phyloP scores from a whole-genome alignment of 2,329 filamentous ascomycete genomes.

The Monosporascus cannonballus region DNA sequence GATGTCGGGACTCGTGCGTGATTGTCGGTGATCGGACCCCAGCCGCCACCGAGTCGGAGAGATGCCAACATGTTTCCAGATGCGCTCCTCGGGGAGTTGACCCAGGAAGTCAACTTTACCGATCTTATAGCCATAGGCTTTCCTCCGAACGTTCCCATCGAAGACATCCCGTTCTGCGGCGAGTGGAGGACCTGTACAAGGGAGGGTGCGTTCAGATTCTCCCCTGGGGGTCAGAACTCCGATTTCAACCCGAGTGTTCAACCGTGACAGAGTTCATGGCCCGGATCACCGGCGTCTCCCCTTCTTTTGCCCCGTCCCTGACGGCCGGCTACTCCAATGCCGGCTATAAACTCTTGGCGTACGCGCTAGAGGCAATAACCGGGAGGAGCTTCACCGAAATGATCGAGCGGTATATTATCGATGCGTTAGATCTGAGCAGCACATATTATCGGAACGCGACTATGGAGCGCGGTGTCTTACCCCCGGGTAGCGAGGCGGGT shows the following conservation, averaged over 20 bases:
- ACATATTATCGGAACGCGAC: constrained; percentile 20
- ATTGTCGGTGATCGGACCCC: constrained; percentile 17
- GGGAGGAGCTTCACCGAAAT: constrained; percentile 14
- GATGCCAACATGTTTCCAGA: background rate
- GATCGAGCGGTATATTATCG: constrained; percentile 16
- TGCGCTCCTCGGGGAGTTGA: background rate
- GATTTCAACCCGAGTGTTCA: background rate
- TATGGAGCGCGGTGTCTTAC: constrained; percentile 15
- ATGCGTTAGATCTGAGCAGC: constrained; percentile 12
- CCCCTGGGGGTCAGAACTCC: background rate
- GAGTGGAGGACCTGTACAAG: constrained; percentile 15
- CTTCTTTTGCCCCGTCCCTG: constrained; percentile 18
- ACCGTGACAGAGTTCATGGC: constrained; percentile 15
- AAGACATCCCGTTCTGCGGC: constrained; percentile 14
- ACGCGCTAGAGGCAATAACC: constrained; percentile 22
- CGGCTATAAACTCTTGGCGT: constrained; percentile 21
- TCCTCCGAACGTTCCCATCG: background rate
- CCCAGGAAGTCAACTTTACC: constrained; percentile 12
- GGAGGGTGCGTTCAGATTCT: constrained; percentile 14
- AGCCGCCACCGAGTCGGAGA: too few species aligned
- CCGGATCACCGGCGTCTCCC: constrained; percentile 17
- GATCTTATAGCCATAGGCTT: constrained; percentile 1
- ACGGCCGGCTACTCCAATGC: constrained; percentile 22
- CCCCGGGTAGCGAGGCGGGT: constrained; percentile 7
- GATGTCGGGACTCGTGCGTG: constrained; percentile 23